phyloP scores from a whole-genome alignment of 1,284 basidiomycete genomes.

The Marasmius oreades region DNA sequence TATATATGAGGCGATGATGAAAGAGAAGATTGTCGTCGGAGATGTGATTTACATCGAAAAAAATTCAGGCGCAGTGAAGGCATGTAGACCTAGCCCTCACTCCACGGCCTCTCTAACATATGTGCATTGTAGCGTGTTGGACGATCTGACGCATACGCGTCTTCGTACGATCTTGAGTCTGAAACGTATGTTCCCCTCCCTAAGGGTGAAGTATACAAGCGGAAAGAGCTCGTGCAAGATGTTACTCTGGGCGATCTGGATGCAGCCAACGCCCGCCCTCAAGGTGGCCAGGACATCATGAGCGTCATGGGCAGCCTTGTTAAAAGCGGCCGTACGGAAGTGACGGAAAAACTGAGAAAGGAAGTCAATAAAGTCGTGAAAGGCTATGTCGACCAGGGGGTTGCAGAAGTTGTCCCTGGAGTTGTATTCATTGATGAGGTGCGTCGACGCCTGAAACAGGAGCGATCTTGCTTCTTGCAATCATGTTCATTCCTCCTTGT shows the following conservation, averaged over 20 bases:
- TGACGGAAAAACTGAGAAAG: slow-evolving; percentile 92
- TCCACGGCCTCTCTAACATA: not conserved
- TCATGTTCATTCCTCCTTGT: not conserved
- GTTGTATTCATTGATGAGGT: slow-evolving; percentile 99
- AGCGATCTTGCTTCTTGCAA: not conserved
- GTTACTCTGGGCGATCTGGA: slow-evolving; percentile 96
- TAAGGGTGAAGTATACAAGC: slow-evolving; percentile 97
- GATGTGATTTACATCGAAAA: slow-evolving; percentile 97
- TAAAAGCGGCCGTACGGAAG: slow-evolving; percentile 91
- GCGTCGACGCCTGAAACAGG: slow-evolving; percentile 19
- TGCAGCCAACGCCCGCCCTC: slow-evolving; percentile 94
- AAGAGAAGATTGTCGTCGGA: slow-evolving; percentile 95
- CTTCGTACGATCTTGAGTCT: slow-evolving; percentile 97
- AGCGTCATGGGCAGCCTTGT: slow-evolving; percentile 97
- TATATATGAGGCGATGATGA: slow-evolving; percentile 96
- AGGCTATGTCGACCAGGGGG: slow-evolving; percentile 96
- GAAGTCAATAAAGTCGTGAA: slow-evolving; percentile 99
- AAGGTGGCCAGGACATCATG: slow-evolving; percentile 98
- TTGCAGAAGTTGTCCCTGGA: slow-evolving; percentile 96
- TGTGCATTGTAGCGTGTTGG: slow-evolving; percentile 72
- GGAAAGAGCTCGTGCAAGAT: slow-evolving; percentile 96
- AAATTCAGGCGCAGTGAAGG: slow-evolving; percentile 95
- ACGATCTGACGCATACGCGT: slow-evolving; percentile 95
- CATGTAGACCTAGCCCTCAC: slow-evolving; percentile 27
- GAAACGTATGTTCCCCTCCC: slow-evolving; percentile 98